Conservation (phyloP, 176 grass and related monocot genomes). For the Oryza meyeriana region DNA sequence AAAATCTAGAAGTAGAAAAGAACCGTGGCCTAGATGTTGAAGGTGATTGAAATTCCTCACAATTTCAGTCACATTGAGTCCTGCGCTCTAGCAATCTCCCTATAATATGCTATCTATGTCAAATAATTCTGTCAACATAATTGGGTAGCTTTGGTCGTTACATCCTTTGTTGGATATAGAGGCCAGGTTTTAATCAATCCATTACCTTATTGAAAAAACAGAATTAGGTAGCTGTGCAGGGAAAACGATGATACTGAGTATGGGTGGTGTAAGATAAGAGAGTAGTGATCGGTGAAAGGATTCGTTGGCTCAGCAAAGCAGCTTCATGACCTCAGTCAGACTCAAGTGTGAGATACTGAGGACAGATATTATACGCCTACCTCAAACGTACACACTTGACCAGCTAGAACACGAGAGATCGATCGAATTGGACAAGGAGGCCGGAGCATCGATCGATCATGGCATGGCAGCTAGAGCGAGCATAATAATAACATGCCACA, state of each 20-base stretch:
- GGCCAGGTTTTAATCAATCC: no score
- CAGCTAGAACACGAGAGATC: no score
- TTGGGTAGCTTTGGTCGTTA: no score
- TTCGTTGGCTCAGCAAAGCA: slow-evolving; percentile 9
- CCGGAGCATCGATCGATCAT: not conserved
- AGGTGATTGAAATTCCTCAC: no score
- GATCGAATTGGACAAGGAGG: not conserved
- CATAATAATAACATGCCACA: not conserved
- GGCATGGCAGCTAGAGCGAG: not conserved
- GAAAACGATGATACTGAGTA: not conserved
- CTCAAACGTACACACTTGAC: not conserved
- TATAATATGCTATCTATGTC: no score
- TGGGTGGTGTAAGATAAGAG: not conserved
- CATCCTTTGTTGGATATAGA: no score
- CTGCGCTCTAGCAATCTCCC: no score
- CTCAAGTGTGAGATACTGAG: slow-evolving; percentile 5
- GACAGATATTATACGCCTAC: slow-evolving; percentile 18
- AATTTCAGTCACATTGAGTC: no score
- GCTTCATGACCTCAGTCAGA: slow-evolving; percentile 1
- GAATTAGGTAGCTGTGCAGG: not conserved
- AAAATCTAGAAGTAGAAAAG: no score
- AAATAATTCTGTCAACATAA: no score
- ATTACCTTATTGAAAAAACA: no score
- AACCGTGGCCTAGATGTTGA: no score
- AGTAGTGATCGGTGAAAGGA: not conserved